Base-by-base conservation (phyloP, 768 basidiomycete genomes). In the Lentinula guzmanii region DNA sequence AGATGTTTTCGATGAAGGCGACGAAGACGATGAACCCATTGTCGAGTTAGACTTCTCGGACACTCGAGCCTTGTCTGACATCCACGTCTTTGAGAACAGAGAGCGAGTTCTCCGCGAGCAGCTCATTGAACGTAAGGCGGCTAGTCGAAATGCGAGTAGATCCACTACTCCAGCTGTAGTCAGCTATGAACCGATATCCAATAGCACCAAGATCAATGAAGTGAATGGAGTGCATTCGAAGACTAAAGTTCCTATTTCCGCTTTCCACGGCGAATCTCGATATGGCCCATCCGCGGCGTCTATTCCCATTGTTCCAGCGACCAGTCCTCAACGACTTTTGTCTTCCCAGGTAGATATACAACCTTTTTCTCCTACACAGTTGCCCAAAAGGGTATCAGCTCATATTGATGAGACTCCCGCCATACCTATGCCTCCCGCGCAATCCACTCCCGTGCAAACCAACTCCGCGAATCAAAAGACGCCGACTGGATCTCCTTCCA, bases 41-140 rank as follows among this genome's bases (percentile, higher is more conserved):
- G 18, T 60, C 16, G 59, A 60, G 31, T 34, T 60, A 16, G 59
- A 60, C 28, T 60, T 60, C 39, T 60, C 59, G 6, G 59, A 60
- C 33, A 60, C 59, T 4, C 48, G 18, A 37, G 59, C 59, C 4
- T 28, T 60, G 24, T 50, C 45, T 24, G 59, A 60, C 28, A 28
- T 60, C 16, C 39, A 18, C 18, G 59, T 52, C 18, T 60, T 60
- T 34, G 59, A 60, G 13, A 37, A 5, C 3, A 52, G 39, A 37
- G 51, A 60, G 48, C 45, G 46, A 28, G 45, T 13, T n/a, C 58
- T 48, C 21, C 43, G 45, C 8, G 48, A 48, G 46, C 58, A 59
- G 45, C 37, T 46, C 13, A 7, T 39, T 34, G 58, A 46, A n/a
- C 48, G 45, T 9, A 59, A 28, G 58, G 46, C 31, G n/a, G 58